Evolutionary conservation across 1,139 yeast species (phyloP), one percentile per base, ranked within the genome.

Genomic region (Tardiomyces blankii): DNA sequence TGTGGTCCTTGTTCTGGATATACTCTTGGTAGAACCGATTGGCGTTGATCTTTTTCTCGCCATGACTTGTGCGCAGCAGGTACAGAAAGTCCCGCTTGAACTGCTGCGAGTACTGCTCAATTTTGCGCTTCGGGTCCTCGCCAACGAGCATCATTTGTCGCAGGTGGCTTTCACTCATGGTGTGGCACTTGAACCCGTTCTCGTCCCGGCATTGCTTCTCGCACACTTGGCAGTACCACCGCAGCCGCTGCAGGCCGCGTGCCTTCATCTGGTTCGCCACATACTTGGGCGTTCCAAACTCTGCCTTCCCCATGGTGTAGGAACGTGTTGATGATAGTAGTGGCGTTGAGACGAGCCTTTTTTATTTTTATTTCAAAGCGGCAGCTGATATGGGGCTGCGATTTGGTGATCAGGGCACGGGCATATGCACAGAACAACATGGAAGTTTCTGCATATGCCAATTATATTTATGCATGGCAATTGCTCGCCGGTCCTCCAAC

Each of bases 201-300:
- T 85, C 91, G 61, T 93, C 99, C 46, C 97, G 70, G 62, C 97
- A 89, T 65, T 91, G 99, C 59, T 89, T 87, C 58, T 74, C 77
- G 58, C 99, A 91, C 2, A 86, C 74, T 62, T 91, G 98, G 62
- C 99, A 91, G 63, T 88, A 91, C 72, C 77, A 91, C 52, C 78
- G 74, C 44, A 93, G 74, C 58, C 85, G 81, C 63, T 89, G 96
- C 16, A 89, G 77, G 7, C 97, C 97, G 39, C 78, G 72, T 18
- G 89, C 78, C 64, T 87, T 85, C 70, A 85, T 74, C 61, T 82
- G 80, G 56, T 85, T 87, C 39, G 91, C 74, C 49, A 82, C 69
- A 61, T 78, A 80, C 61, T 84, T 86, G n/a, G 95, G 94, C 2
- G 88, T 75, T 5, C 95, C 95, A 40, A 75, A 65, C 53, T 84